These are phyloP conservation scores for Podila verticillata DNA, from an alignment of 192 early-diverging fungal genomes.

Conservation along the genomic window DNA sequence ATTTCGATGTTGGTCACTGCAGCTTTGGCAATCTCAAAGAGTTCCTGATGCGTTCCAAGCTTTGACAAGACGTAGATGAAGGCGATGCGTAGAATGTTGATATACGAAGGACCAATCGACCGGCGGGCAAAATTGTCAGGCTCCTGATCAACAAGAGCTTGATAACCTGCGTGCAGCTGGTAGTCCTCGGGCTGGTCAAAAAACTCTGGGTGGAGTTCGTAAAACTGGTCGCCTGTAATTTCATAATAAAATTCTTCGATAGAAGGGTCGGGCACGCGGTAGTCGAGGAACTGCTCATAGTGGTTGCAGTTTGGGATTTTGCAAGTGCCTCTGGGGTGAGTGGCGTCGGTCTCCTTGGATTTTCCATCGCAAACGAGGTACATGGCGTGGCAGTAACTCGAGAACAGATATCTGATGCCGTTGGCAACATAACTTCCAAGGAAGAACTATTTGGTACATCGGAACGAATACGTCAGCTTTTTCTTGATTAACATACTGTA, in stretches of 20 bases:
- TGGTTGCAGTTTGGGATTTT: background rate
- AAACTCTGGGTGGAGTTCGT: background rate
- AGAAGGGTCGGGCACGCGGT: background rate
- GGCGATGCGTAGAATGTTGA: constrained; percentile 21
- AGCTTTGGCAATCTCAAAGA: constrained; percentile 11
- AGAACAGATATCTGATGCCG: constrained; percentile 16
- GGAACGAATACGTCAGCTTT: too few species aligned
- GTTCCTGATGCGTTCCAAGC: constrained; percentile 10
- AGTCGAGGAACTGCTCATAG: constrained; percentile 2
- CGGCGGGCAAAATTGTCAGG: constrained; percentile 26
- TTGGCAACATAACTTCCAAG: constrained; percentile 26
- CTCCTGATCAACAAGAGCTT: constrained; percentile 33
- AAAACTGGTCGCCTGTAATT: background rate
- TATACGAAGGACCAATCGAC: constrained; percentile 29
- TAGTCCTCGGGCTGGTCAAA: constrained; percentile 24
- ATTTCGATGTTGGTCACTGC: constrained; percentile 14
- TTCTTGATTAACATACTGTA: too few species aligned
- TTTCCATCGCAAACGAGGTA: constrained; percentile 26
- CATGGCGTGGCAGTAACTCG: constrained; percentile 27
- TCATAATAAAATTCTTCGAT: background rate
- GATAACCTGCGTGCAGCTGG: constrained; percentile 40
- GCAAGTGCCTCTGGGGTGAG: background rate
- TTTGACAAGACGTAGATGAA: constrained; percentile 25
- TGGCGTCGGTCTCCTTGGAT: background rate
- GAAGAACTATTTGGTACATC: constrained; percentile 24